Evolutionary conservation across 2,329 filamentous ascomycete species (phyloP), one percentile per base, ranked within the genome.

Genomic region (Domatiomyces globalis): DNA sequence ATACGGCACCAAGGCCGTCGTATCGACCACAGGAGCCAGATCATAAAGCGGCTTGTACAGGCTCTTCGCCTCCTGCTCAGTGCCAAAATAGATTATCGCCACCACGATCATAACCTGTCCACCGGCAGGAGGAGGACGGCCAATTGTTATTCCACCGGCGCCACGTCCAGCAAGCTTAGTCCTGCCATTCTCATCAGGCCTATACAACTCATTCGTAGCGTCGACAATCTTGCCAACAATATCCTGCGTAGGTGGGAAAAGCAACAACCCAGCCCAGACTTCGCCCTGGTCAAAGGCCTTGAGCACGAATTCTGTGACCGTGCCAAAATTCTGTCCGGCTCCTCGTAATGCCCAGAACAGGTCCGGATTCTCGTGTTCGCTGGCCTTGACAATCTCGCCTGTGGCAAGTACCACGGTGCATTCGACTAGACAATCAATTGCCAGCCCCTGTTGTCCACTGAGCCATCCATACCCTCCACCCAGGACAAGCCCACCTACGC

Each of bases 381-480:
- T 65, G n/a, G 65, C 64, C 18, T 63, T 64, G 45, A 68, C 56
- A 18, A 70, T 56, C 1, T 61, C 62, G n/a, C 69, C 69, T 18
- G 65, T 60, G 9, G 67, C 67, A 19, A 67, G 63, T 6, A 71
- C 67, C 27, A 61, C 50, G 1, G 63, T 65, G 8, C 61, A 66
- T 0, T 63, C 61, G 1, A 63, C 67, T 5, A 78, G 65, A 53
- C 72, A 71, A 62, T 77, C 76, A 48, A 77, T 73, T 0, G 69
- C 69, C 5, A 82, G 67, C 0, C 81, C 81, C 49, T 78, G 67
- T 29, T 67, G 65, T 0, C 76, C 74, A 22, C 70, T 73, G 15
- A 83, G 65, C 63, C 74, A 73, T 1, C 80, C 78, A 58, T 77
- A 79, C 1, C 79, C 79, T 20, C 78, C 79, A 0, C 77, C 77